Evolutionary conservation across 192 early-diverging fungal genomes (phyloP).

Genomic region (Geranomyces variabilis): DNA sequence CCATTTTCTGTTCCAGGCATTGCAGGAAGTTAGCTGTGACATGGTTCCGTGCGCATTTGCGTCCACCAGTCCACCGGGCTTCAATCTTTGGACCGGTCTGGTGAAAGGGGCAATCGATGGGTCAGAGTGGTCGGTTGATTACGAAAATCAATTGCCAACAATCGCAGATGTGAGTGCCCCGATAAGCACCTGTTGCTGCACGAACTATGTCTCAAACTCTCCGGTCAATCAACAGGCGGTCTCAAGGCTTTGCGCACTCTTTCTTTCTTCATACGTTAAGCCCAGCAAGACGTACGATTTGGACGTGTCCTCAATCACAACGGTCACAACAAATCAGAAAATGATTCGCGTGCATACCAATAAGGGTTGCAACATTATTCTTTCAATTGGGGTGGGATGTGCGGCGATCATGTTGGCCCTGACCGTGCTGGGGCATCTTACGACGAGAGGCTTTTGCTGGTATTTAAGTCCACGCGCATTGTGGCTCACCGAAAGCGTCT

Average conservation of each 20-base stretch:
- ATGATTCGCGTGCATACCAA: background rate
- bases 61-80: background rate
- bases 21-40: background rate
- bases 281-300: background rate
- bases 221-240: background rate
- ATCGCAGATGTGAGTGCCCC: background rate
- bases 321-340: background rate
- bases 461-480: background rate
- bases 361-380: slow-evolving; percentile 3
- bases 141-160: slow-evolving; percentile 5
- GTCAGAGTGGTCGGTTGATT: background rate
- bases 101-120: background rate
- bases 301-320: background rate
- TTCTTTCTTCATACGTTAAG: background rate
- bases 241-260: background rate
- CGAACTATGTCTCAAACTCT: no score
- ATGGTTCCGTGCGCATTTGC: slow-evolving; percentile 1
- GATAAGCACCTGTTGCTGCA: background rate
- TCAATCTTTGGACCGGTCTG: background rate
- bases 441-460: background rate
- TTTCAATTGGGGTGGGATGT: background rate
- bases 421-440: background rate
- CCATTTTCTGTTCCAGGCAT: background rate
- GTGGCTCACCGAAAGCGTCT: background rate
- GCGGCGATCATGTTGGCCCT: background rate